These are phyloP conservation scores for Aspergillus kassunensis DNA, from an alignment of 495 filamentous ascomycete species.

Conservation along the genomic window DNA sequence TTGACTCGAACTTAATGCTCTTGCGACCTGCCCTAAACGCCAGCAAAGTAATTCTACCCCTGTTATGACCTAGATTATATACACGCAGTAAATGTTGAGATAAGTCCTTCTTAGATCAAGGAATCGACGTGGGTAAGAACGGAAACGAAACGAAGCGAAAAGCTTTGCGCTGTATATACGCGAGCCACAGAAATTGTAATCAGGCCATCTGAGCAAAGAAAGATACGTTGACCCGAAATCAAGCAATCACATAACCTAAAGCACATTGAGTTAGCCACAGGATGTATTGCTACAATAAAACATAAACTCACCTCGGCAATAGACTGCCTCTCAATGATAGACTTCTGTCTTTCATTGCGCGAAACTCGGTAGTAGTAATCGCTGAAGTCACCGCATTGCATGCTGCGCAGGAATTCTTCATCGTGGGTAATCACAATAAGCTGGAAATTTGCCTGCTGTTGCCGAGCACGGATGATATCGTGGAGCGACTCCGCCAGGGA, in stretches of 20 bases:
- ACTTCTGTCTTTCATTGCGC: conserved; percentile 82
- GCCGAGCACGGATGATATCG: conserved; percentile 79
- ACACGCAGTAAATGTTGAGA: not conserved
- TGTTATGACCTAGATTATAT: not conserved
- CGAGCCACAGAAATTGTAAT: too few species aligned
- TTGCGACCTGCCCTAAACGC: not conserved
- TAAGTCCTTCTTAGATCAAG: too few species aligned
- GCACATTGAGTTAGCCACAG: too few species aligned
- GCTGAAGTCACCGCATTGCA: conserved; percentile 92
- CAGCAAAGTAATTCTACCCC: not conserved
- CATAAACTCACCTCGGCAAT: conserved; percentile 50
- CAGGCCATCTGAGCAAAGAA: too few species aligned
- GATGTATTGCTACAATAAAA: not conserved
- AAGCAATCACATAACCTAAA: conserved; percentile 6
- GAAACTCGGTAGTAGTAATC: conserved; percentile 87
- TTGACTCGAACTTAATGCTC: not conserved
- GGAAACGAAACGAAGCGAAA: too few species aligned
- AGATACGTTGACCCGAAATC: too few species aligned
- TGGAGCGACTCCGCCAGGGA: conserved; percentile 81
- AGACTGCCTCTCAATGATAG: conserved; percentile 71
- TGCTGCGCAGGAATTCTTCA: conserved; percentile 88
- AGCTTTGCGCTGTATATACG: too few species aligned
- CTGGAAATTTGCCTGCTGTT: conserved; percentile 90
- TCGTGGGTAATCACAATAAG: conserved; percentile 99
- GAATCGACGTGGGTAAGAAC: too few species aligned